Percentiles rank a stretch among this genome's conserved stretches.
Conservation (phyloP, 768 basidiomycete genomes). For the Amanita molliuscula region DNA sequence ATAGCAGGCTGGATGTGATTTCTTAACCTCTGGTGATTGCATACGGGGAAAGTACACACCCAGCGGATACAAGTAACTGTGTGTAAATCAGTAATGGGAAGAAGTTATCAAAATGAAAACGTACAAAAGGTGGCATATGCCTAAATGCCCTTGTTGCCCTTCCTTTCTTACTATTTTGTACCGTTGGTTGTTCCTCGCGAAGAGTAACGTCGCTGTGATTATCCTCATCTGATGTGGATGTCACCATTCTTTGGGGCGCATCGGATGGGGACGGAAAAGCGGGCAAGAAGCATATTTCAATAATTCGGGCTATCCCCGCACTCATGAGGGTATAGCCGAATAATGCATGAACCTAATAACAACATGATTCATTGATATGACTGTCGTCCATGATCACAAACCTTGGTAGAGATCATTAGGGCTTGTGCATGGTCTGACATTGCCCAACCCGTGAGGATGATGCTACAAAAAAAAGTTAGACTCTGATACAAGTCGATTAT, state of each 20-base stretch:
- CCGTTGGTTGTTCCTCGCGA: constrained; percentile 19
- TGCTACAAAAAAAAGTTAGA: constrained; percentile 28
- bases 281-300: constrained; percentile 75
- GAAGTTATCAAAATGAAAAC: constrained; percentile 18
- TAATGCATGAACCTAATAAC: constrained; percentile 60
- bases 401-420: constrained; percentile 76
- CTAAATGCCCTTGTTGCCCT: constrained; percentile 54
- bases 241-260: constrained; percentile 9
- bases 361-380: background rate
- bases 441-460: constrained; percentile 88
- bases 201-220: constrained; percentile 60
- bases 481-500: background rate
- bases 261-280: constrained; percentile 17
- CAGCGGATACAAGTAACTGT: constrained; percentile 64
- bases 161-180: constrained; percentile 15
- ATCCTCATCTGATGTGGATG: constrained; percentile 29
- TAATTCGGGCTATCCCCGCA: constrained; percentile 68
- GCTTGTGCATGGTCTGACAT: constrained; percentile 88
- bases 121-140: constrained; percentile 81
- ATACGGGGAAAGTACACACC: constrained; percentile 25
- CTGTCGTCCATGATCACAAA: constrained; percentile 14
- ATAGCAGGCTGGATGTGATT: constrained; percentile 45
- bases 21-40: background rate
- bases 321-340: constrained; percentile 84
- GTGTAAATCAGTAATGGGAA: constrained; percentile 6